Evolutionary conservation across 2,329 filamentous ascomycete species (phyloP), one percentile per base, ranked within the genome.

Genomic region (Knoxdaviesia capensis): DNA sequence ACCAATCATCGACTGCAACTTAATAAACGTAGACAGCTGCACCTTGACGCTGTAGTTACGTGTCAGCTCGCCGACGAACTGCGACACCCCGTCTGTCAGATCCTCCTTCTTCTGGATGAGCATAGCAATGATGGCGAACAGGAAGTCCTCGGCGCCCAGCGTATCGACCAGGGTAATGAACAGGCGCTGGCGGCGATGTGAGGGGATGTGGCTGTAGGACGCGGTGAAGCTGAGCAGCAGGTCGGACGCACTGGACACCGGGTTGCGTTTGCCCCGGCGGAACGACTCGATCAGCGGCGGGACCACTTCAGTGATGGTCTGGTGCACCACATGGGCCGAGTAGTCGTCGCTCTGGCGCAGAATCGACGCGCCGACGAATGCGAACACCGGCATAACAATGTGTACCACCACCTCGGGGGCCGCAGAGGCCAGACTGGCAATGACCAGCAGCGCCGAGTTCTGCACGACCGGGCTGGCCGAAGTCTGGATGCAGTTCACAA

Each of bases 371-470:
- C 88, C 86, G 79, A 96, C 94, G 56, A 96, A 94, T 0, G 90
- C 96, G 61, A 98, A 98, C 41, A 98, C 88, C 8, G 90, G 90
- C 90, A 98, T 98, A 42, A 98, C 84, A 51, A 86, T 94, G 60
- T 98, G 88, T 44, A 98, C 68, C 3, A 98, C 84, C 39, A 93
- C 65, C 56, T 94, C 87, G 0, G 92, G 90, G 0, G 85, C 84
- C 49, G 87, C 82, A 35, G 80, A 80, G 28, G 90, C 88, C 36
- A 98, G 67, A 44, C 77, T 80, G 29, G 88, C 86, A 44, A 96
- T 83, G 30, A 98, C 66, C 6, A 96, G 71, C 9, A 98, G 67
- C 4, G 90, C 87, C 5, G 80, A 77, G 54, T 93, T 94, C 55
- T 96, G 92, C 6, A 98, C 86, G 48, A 94, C 85, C 1, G 87